phyloP scores from a whole-genome alignment of 2,329 filamentous ascomycete species.

The Paecilomyces fulvus region DNA sequence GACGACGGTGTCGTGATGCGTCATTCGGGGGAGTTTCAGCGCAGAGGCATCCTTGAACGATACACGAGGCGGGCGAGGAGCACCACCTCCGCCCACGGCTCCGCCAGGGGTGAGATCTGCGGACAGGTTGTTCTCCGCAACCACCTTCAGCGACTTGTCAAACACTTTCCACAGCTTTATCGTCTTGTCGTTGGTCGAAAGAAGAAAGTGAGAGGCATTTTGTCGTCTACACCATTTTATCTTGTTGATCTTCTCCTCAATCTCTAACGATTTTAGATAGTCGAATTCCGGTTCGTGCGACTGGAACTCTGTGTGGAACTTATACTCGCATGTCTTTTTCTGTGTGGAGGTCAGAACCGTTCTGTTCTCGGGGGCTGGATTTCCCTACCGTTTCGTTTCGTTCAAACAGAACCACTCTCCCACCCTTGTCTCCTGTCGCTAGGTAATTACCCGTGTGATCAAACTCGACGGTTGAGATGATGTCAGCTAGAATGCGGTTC shows the following conservation, averaged over 20 bases:
- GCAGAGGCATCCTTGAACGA: constrained; percentile 74
- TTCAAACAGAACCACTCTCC: constrained; percentile 44
- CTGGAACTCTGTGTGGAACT: constrained; percentile 99
- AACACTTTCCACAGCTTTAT: constrained; percentile 99
- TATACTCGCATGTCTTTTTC: constrained; percentile 99
- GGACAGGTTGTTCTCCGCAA: constrained; percentile 97
- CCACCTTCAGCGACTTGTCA: constrained; percentile 97
- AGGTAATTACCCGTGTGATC: constrained; percentile 46
- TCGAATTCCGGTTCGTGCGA: constrained; percentile 99
- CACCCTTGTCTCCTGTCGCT: constrained; percentile 45
- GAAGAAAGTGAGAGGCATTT: constrained; percentile 94
- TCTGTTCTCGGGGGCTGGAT: not conserved
- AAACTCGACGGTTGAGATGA: constrained; percentile 46
- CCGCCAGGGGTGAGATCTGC: constrained; percentile 77
- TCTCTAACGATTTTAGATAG: constrained; percentile 97
- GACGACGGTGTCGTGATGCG: constrained; percentile 96
- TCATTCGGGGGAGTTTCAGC: constrained; percentile 88
- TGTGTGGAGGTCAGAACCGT: constrained; percentile 37
- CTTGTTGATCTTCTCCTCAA: constrained; percentile 99
- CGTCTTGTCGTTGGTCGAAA: constrained; percentile 99
- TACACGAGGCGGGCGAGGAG: constrained; percentile 61
- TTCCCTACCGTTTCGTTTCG: constrained; percentile 81
- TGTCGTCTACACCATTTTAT: constrained; percentile 99
- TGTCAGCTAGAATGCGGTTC: constrained; percentile 32
- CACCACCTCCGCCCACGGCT: constrained; percentile 66